Conservation (phyloP, 805 yeast species). For the Pichia kluyveri region DNA sequence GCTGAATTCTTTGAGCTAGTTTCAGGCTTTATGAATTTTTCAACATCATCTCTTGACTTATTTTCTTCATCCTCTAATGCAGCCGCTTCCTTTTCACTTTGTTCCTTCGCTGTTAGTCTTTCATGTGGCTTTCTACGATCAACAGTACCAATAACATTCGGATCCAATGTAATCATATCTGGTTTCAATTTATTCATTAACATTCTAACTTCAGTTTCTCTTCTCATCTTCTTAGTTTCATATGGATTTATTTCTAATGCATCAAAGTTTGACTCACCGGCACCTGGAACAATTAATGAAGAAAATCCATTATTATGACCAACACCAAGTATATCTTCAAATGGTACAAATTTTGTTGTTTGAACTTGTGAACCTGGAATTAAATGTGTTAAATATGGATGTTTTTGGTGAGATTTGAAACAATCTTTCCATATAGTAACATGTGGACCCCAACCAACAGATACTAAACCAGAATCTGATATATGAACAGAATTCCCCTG, state of each 20-base stretch:
- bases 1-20: constrained; percentile 78
- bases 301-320: constrained; percentile 75
- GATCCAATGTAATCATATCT: constrained; percentile 88
- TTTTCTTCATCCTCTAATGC: constrained; percentile 22
- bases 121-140: constrained; percentile 56
- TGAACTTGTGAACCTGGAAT: constrained; percentile 69
- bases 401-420: constrained; percentile 54
- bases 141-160: constrained; percentile 76
- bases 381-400: constrained; percentile 90
- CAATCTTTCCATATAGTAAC: constrained; percentile 90
- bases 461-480: constrained; percentile 79
- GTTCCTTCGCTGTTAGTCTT: constrained; percentile 56
- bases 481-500: constrained; percentile 75
- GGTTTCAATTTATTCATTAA: constrained; percentile 84
- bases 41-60: constrained; percentile 34
- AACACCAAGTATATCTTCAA: constrained; percentile 89
- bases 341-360: constrained; percentile 73
- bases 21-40: constrained; percentile 55
- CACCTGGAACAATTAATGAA: constrained; percentile 88
- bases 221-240: constrained; percentile 87
- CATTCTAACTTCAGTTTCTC: constrained; percentile 80
- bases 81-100: constrained; percentile 33
- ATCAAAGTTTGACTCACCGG: constrained; percentile 97
- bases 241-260: constrained; percentile 89
- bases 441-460: constrained; percentile 95